Evolutionary conservation across 1,284 basidiomycete genomes (phyloP), one percentile per base, ranked within the genome.

Genomic region (Boletus mariae): DNA sequence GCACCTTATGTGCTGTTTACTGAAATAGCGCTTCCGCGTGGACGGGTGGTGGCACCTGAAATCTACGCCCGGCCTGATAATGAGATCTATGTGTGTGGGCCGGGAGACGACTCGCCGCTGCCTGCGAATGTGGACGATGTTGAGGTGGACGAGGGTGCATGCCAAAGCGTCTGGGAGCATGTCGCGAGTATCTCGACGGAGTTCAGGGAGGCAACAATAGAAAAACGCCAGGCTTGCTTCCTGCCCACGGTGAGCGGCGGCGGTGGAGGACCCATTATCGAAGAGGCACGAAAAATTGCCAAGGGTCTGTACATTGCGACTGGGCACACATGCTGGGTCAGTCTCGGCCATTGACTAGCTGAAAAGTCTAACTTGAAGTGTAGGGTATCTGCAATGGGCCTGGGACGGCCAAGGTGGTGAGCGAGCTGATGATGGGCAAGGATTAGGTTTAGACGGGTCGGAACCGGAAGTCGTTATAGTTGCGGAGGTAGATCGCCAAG

Each of bases 341-440:
- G 76, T 70, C 13, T 5, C 15, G 6, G 1, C 4, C 25, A 7
- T 43, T 43, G 13, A 26, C 42, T 10, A 7, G n/a, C n/a, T 29
- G 9, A 11, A 23, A 40, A 10, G 38, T 20, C 38, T 40, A 7
- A 40, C 2, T 2, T 20, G 20, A 13, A 23, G 20, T 20, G 10
- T 54, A 86, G 85, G 85, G 85, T 3, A 84, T 87, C 47, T 87
- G 80, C 65, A 87, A 88, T 60, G 85, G 81, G 2, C 85, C 86
- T 1, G 85, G 84, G 3, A 87, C 85, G 3, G 85, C 77, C 6
- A 81, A 75, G 58, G 78, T 76, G 3, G 60, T 88, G 10, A 70
- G 76, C n/a, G 82, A 85, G 61, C 67, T 84, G 17, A 65, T 87
- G 15, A 74, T 47, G 34, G 20, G 65, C 85, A 15, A 74, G 38